phyloP scores from a whole-genome alignment of 352 stramenopile species.

The Blastocystis sp. region DNA sequence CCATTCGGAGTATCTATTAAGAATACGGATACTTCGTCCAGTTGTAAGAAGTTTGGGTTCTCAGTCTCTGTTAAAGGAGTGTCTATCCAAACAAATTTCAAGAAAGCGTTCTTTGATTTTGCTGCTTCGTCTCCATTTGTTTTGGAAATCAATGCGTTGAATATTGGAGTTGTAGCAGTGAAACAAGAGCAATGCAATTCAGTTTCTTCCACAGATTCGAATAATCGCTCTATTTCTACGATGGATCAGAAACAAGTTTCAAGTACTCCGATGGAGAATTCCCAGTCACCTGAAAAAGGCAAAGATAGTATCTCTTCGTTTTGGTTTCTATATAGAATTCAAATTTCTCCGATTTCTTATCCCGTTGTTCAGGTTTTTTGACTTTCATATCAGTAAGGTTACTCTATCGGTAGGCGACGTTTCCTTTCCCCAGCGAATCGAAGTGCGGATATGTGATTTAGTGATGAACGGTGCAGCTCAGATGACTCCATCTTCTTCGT shows the following conservation, averaged over 20 bases:
- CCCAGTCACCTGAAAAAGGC: not conserved
- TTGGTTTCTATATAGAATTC: not conserved
- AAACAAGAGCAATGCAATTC: no score
- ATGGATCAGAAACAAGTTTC: not conserved
- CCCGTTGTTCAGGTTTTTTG: not conserved
- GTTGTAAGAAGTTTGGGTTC: not conserved
- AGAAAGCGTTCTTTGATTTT: conserved; percentile 3
- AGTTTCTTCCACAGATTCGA: not conserved
- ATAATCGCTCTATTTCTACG: not conserved
- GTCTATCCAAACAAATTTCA: conserved; percentile 5
- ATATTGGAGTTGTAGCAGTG: not conserved
- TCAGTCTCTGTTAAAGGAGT: not conserved
- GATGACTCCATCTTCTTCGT: not conserved
- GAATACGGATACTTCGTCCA: not conserved
- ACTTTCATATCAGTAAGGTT: conserved; percentile 1
- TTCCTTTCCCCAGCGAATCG: conserved; percentile 1
- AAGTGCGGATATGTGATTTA: not conserved
- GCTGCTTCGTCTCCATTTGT: conserved; percentile 18
- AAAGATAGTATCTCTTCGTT: not conserved
- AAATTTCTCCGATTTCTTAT: not conserved
- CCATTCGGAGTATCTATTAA: not conserved
- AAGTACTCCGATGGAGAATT: not conserved
- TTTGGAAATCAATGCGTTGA: not conserved
- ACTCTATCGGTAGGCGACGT: not conserved
- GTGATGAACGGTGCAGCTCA: conserved; percentile 2